Base-by-base conservation (phyloP, 139 green algal species). In the Chara braunii region DNA sequence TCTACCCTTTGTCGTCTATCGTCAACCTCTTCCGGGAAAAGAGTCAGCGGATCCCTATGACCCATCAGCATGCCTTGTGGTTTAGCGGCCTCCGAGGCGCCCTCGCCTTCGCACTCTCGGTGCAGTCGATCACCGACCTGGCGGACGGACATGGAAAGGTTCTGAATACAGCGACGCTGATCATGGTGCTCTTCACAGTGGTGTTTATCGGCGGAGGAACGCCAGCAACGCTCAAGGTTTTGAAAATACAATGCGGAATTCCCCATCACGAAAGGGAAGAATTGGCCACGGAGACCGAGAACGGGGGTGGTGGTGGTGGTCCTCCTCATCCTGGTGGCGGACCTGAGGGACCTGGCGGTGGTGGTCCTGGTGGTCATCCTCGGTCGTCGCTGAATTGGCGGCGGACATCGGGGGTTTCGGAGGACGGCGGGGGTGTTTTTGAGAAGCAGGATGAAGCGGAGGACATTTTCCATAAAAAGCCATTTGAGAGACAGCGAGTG, bases 61-160 rank as follows among this genome's bases (percentile, higher is more conserved):
- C 32, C 26, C 11, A 24, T 11, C 48, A 57, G 48, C 8, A 57
- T 8, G 48, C 48, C 9, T 8, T 57, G 9, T 57, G 48, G 48
- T 57, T 28, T 28, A 11, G 48, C 8, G 74, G 74, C 4, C 70
- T 81, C 18, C 50, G 74, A 11, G 74, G 74, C 24, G 67, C 64
- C n/a, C 68, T 81, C 34, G 74, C 74, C 34, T 81, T 78, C 43
- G 59, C 68, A 6, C 62, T 81, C 26, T 8, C 9, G 11, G 9
- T 57, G 9, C 48, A 57, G 48, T 8, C 48, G 9, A 8, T 11
- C 9, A 57, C 8, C 26, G 9, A 57, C 9, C 11, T 57, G 48
- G 26, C 48, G 9, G 48, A 57, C 48, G 48, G 48, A 24, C 48
- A 57, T 28, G 48, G 48, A 24, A 57, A 57, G 48, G 34, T 57